Conservation (phyloP, 352 stramenopile genomes). For the Peronospora farinosa region DNA sequence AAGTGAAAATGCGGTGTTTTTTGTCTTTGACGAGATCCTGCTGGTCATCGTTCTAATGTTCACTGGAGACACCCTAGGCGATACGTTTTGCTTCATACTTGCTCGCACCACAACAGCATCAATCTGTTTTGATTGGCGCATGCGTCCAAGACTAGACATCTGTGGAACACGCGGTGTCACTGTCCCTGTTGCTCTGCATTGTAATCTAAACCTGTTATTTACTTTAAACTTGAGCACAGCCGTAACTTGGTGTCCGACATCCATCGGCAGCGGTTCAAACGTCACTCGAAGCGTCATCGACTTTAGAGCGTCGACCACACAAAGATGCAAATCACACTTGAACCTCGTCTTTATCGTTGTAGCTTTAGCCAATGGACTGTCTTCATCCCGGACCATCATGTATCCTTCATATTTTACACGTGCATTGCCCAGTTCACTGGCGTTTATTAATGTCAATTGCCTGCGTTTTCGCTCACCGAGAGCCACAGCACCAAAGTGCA, state of each 20-base stretch:
- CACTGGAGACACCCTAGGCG: conserved; percentile 3
- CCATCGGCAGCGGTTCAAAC: conserved; percentile 43
- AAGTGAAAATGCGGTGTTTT: conserved; percentile 4
- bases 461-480: conserved; percentile 43
- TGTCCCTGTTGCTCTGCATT: conserved; percentile 38
- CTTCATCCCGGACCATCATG: conserved; percentile 22
- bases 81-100: conserved; percentile 2
- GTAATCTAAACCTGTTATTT: conserved; percentile 51
- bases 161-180: conserved; percentile 23
- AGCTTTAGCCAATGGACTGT: neutral
- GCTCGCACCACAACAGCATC: conserved; percentile 7
- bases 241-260: conserved; percentile 36
- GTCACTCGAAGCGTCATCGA: conserved; percentile 52
- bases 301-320: conserved; percentile 53
- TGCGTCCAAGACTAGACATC: conserved; percentile 23
- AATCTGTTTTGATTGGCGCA: conserved; percentile 1
- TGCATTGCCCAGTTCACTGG: conserved; percentile 48
- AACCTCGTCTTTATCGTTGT: conserved; percentile 34
- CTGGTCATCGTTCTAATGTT: conserved; percentile 1
- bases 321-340: conserved; percentile 67
- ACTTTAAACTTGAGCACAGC: conserved; percentile 56
- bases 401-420: conserved; percentile 71
- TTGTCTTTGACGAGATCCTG: conserved; percentile 2
- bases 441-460: conserved; percentile 49
- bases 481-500: conserved; percentile 51